Evolutionary conservation across 2,329 filamentous ascomycete genomes (phyloP), one percentile per base, ranked within the genome.

Genomic region (Aspergillus unguis): DNA sequence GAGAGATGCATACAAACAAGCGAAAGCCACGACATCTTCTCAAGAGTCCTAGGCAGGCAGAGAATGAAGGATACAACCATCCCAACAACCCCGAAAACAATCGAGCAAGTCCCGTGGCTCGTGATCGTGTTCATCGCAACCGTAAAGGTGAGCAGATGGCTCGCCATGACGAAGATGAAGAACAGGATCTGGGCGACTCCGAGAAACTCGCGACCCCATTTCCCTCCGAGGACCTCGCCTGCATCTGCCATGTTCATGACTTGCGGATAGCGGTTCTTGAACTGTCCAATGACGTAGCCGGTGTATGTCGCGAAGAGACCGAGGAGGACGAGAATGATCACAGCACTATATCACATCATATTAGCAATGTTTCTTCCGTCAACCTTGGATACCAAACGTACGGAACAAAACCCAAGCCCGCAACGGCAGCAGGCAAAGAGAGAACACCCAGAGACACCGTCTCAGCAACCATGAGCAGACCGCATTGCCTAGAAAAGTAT

Each of bases 141-240:
- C 31, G 79, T 80, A 58, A 88, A 88, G 0, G 85, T 87, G 56
- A 89, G 73, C 47, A 87, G 76, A 70, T 90, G 87, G n/a, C 85
- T 86, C 32, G 81, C 84, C 70, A 86, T 84, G 60, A 87, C 80
- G 71, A 90, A 87, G 50, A 86, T 72, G 36, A 89, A 74, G 68
- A 88, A 83, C 17, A 88, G 69, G 7, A 80, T 72, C 60, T 86
- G 85, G 57, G 80, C 84, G 57, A 75, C 69, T 26, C 84, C 84
- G 41, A 87, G 73, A 31, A 89, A 58, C 65, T 87, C 83, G 56
- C 83, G 80, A 1, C 84, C 85, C 36, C 81, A 72, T 17, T 70
- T 73, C 6, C 87, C 87, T 53, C 77, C 75, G 45, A 89, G 73
- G 44, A 88, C 74, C 41, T 79, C 74, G 2, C 84, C 85, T 10